phyloP scores from a whole-genome alignment of 495 filamentous ascomycete species.

The Hamigera avellanea region DNA sequence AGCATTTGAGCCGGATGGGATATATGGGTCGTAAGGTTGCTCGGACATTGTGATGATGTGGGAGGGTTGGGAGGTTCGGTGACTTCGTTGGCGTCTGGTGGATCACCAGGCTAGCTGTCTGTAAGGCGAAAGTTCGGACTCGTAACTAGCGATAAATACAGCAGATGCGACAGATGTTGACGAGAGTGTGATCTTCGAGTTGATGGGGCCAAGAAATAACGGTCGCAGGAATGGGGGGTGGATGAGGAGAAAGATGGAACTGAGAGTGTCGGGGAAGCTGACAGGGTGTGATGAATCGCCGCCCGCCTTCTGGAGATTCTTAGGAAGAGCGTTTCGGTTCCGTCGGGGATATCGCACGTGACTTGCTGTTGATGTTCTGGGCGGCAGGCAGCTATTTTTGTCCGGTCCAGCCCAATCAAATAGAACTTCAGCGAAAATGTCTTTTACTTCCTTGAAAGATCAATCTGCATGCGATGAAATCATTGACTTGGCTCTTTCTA shows the following conservation, averaged over 20 bases:
- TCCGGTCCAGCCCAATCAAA: too few relatives aligned
- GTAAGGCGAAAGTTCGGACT: too few relatives aligned
- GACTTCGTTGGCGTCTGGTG: too few relatives aligned
- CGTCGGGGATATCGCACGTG: conserved; percentile 19
- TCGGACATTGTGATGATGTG: conserved; percentile 51
- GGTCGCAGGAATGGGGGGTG: conserved; percentile 2
- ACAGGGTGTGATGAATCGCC: conserved; percentile 25
- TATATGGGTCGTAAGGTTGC: conserved; percentile 85
- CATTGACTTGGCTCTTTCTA: too few relatives aligned
- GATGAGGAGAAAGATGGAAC: conserved; percentile 1
- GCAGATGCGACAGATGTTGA: too few relatives aligned
- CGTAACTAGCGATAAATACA: too few relatives aligned
- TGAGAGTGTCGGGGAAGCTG: conserved; percentile 15
- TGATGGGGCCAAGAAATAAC: not conserved
- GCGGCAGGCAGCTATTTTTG: too few relatives aligned
- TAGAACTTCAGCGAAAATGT: too few relatives aligned
- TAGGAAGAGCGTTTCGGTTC: conserved; percentile 16
- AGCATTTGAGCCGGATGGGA: conserved; percentile 52
- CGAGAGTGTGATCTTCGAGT: not conserved
- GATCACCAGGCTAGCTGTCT: too few relatives aligned
- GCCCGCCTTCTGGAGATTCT: conserved; percentile 11
- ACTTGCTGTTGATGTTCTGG: conserved; percentile 2
- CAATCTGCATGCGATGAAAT: too few relatives aligned
- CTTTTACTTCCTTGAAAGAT: too few relatives aligned
- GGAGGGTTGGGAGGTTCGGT: conserved; percentile 4